Evolutionary conservation across 306 rosid species (phyloP).

Genomic region (Lithocarpus polystachyus): DNA sequence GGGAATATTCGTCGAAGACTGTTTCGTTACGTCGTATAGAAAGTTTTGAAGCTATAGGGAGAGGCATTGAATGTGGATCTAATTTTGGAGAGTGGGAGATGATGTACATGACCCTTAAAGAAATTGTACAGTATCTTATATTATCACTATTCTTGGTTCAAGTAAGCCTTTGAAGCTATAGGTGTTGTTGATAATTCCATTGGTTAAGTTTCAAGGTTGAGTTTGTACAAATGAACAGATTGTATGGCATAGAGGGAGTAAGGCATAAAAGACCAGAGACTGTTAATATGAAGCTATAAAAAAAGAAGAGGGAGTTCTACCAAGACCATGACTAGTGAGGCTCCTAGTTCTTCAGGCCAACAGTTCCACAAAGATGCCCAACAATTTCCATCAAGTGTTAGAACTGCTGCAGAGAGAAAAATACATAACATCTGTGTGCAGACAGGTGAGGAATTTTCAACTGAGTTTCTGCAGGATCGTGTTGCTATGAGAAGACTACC

Average conservation of each 20-base stretch:
- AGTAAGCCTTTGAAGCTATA: conserved; percentile 9
- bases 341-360: conserved; percentile 37
- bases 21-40: neutral
- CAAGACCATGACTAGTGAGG: conserved; percentile 65
- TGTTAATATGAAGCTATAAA: conserved; percentile 27
- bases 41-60: neutral
- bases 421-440: conserved; percentile 50
- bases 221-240: neutral
- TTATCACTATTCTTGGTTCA: neutral
- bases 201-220: neutral
- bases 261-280: conserved; percentile 15
- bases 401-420: conserved; percentile 25
- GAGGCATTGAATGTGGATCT: conserved; percentile 1
- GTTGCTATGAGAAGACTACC: conserved; percentile 51
- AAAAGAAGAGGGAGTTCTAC: conserved; percentile 7
- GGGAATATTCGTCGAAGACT: neutral
- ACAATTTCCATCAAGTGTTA: conserved; percentile 27
- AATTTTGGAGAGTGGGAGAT: neutral
- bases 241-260: conserved; percentile 6
- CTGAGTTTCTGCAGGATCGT: conserved; percentile 72
- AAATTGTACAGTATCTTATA: neutral
- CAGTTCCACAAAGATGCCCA: conserved; percentile 25
- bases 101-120: neutral
- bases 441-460: conserved; percentile 92
- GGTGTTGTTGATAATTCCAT: conserved; percentile 2